Percentiles rank a stretch among this genome's conserved stretches.
Evolutionary conservation across 73 alveolate species (phyloP).

Genomic region (Symbiodinium pilosum): DNA sequence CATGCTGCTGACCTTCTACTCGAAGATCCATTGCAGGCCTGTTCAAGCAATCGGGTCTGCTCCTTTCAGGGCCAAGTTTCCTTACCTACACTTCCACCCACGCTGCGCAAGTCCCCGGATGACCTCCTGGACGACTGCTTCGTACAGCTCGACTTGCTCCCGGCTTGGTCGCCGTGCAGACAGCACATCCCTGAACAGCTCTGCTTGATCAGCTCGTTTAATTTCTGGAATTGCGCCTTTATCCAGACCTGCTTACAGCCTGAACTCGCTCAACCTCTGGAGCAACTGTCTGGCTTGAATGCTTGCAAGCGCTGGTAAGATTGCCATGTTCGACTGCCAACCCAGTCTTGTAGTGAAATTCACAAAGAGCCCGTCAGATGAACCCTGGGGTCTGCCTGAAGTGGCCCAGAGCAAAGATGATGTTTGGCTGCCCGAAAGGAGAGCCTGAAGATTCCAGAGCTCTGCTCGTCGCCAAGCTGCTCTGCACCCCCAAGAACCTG

Average conservation of each 20-base stretch:
- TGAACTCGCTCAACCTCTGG: no score
- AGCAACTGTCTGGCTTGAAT: no score
- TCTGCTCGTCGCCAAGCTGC: neutral
- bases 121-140: slow-evolving; percentile 45
- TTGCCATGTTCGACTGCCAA: no score
- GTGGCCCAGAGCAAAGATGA: no score
- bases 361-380: no score
- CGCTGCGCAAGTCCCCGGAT: neutral
- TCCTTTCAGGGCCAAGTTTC: neutral
- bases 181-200: slow-evolving; percentile 25
- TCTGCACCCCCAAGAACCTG: neutral
- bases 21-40: neutral
- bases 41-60: slow-evolving; percentile 43
- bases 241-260: no score
- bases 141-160: slow-evolving; percentile 60
- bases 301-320: no score
- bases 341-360: no score
- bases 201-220: neutral
- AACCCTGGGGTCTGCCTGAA: no score
- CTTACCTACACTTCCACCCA: neutral
- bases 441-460: neutral
- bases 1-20: no score
- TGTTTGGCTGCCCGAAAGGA: no score
- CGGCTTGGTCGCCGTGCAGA: slow-evolving; percentile 76
- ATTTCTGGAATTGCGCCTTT: no score